Evolutionary conservation across 257 asterid species (phyloP).

Genomic region (Marsdenia floribunda): DNA sequence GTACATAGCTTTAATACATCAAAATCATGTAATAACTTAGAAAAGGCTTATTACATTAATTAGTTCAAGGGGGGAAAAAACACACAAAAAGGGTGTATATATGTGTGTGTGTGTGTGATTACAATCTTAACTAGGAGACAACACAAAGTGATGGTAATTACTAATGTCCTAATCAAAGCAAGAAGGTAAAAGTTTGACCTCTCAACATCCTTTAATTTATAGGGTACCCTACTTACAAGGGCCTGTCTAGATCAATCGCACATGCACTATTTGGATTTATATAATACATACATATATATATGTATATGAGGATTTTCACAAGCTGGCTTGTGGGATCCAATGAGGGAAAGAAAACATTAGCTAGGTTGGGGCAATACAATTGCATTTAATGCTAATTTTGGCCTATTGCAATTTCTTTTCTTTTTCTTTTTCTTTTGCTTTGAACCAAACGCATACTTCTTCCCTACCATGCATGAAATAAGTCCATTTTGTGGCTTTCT

Average conservation of each 20-base stretch:
- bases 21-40: not conserved
- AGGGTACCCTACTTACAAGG: slow-evolving; percentile 17
- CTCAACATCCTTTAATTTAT: slow-evolving; percentile 3
- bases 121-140: not conserved
- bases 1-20: not conserved
- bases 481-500: slow-evolving; percentile 17
- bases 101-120: not conserved
- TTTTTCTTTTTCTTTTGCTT: not conserved
- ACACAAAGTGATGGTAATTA: not conserved
- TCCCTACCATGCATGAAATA: not conserved
- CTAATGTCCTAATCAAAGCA: slow-evolving; percentile 1
- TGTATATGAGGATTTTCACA: not conserved
- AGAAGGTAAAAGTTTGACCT: slow-evolving; percentile 1
- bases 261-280: slow-evolving; percentile 24
- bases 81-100: too few species aligned
- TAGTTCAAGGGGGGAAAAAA: too few species aligned
- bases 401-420: slow-evolving; percentile 5
- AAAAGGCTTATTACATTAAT: too few species aligned
- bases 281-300: not conserved
- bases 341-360: not conserved
- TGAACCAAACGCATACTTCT: slow-evolving; percentile 7
- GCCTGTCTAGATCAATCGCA: slow-evolving; percentile 16
- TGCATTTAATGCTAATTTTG: slow-evolving; percentile 24
- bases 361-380: slow-evolving; percentile 14
- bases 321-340: slow-evolving; percentile 25